Evolutionary conservation across 1,284 basidiomycete genomes (phyloP).

Genomic region (Takashimella tepidaria): DNA sequence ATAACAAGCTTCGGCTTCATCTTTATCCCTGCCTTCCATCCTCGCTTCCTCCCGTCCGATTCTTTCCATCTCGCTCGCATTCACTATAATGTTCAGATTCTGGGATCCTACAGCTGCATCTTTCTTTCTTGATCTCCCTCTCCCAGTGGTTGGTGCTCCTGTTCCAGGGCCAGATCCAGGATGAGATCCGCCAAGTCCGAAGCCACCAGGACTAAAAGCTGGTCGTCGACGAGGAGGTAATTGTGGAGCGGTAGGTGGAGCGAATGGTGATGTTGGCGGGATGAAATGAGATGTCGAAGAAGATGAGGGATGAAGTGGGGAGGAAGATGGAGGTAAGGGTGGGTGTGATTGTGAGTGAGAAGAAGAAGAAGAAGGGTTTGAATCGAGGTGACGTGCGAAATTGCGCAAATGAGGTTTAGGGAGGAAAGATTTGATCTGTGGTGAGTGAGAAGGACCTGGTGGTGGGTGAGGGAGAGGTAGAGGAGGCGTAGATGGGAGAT

Average conservation of each 20-base stretch:
- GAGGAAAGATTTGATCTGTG: conserved; percentile 9
- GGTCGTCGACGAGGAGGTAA: conserved; percentile 41
- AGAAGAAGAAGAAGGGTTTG: conserved; percentile 18
- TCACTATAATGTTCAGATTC: too few relatives aligned
- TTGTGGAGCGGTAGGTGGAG: conserved; percentile 31
- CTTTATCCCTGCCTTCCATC: conserved; percentile 23
- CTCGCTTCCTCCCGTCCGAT: conserved; percentile 22
- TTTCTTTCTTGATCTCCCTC: not conserved
- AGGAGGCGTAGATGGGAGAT: conserved; percentile 10
- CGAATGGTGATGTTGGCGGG: conserved; percentile 12
- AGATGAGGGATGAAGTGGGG: conserved; percentile 8
- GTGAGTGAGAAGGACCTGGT: not conserved
- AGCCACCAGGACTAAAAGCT: conserved; percentile 43
- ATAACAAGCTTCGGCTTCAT: conserved; percentile 48
- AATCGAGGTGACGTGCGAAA: not conserved
- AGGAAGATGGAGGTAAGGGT: too few relatives aligned
- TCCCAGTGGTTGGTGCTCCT: not conserved
- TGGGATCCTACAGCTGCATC: too few relatives aligned
- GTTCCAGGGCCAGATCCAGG: conserved; percentile 5
- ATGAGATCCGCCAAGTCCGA: conserved; percentile 31
- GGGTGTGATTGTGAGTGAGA: not conserved
- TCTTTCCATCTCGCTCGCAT: conserved; percentile 19
- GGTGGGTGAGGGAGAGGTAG: not conserved
- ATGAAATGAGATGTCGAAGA: conserved; percentile 9
- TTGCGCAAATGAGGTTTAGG: conserved; percentile 27